Conservation (phyloP, 1,284 basidiomycete genomes). For the Chalciporus sp. region DNA sequence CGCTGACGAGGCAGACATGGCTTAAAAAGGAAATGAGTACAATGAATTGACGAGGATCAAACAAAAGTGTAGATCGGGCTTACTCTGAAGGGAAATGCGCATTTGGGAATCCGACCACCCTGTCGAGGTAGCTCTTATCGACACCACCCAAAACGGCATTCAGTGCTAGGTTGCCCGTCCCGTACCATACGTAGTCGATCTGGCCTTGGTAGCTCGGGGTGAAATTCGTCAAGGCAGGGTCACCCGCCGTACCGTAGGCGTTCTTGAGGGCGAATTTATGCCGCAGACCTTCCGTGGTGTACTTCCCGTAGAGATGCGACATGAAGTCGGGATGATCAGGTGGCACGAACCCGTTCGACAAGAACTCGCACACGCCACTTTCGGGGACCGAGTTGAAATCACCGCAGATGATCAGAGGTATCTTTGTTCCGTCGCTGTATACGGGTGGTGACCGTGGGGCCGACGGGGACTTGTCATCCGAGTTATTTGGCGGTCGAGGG, state of each 20-base stretch:
- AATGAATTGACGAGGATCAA: constrained; percentile 1
- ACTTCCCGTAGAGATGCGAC: constrained; percentile 88
- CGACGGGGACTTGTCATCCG: constrained; percentile 38
- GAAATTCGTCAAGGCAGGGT: constrained; percentile 87
- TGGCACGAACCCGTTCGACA: constrained; percentile 73
- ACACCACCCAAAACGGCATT: constrained; percentile 89
- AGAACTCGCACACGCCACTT: constrained; percentile 92
- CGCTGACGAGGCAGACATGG: constrained; percentile 65
- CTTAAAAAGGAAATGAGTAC: constrained; percentile 40
- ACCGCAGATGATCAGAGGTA: constrained; percentile 90
- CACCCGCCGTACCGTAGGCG: constrained; percentile 72
- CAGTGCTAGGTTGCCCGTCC: constrained; percentile 76
- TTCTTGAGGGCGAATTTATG: constrained; percentile 85
- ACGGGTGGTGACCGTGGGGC: constrained; percentile 56
- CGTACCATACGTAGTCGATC: constrained; percentile 96
- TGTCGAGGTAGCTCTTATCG: constrained; percentile 84
- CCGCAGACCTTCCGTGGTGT: constrained; percentile 87
- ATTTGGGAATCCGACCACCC: constrained; percentile 96
- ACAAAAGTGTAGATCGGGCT: constrained; percentile 40
- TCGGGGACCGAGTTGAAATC: constrained; percentile 93
- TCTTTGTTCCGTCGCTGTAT: constrained; percentile 85
- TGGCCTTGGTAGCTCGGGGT: constrained; percentile 84
- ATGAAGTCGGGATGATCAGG: constrained; percentile 92
- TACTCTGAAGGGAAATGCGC: constrained; percentile 95
- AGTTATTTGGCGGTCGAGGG: constrained; percentile 51